Conservation (phyloP, 352 stramenopile genomes). For the Peronospora tabacina region DNA sequence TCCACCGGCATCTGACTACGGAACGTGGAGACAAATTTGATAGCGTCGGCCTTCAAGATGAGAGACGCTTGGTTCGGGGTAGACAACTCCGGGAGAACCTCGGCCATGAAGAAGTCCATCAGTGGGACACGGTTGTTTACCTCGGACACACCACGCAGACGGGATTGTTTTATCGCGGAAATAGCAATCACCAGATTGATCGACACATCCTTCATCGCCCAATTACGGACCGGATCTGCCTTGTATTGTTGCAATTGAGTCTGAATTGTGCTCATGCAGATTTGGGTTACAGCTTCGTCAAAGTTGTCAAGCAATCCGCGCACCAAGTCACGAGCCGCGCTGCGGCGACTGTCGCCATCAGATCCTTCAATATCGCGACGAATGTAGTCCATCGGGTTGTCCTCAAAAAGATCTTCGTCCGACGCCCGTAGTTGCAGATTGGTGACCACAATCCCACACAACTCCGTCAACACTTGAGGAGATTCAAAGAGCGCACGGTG, state of each 20-base stretch:
- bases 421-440: conserved; percentile 95
- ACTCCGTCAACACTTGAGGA: conserved; percentile 73
- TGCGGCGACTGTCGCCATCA: conserved; percentile 93
- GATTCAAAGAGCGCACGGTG: conserved; percentile 87
- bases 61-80: conserved; percentile 70
- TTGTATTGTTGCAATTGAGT: conserved; percentile 90
- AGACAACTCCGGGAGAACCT: conserved; percentile 92
- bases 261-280: conserved; percentile 88
- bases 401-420: conserved; percentile 97
- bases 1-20: conserved; percentile 93
- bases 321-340: conserved; percentile 92
- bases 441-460: conserved; percentile 96
- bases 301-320: conserved; percentile 93
- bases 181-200: conserved; percentile 95
- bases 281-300: conserved; percentile 89
- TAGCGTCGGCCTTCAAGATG: conserved; percentile 94
- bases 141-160: conserved; percentile 89
- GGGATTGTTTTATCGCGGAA: conserved; percentile 90
- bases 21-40: conserved; percentile 99
- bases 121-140: conserved; percentile 92
- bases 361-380: conserved; percentile 96
- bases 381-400: conserved; percentile 98
- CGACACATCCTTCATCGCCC: conserved; percentile 93
- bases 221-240: conserved; percentile 78
- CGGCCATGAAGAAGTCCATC: conserved; percentile 93